These are phyloP conservation scores for Cephaloascus albidus DNA, from an alignment of 805 yeast genomes.

Conservation along the genomic window DNA sequence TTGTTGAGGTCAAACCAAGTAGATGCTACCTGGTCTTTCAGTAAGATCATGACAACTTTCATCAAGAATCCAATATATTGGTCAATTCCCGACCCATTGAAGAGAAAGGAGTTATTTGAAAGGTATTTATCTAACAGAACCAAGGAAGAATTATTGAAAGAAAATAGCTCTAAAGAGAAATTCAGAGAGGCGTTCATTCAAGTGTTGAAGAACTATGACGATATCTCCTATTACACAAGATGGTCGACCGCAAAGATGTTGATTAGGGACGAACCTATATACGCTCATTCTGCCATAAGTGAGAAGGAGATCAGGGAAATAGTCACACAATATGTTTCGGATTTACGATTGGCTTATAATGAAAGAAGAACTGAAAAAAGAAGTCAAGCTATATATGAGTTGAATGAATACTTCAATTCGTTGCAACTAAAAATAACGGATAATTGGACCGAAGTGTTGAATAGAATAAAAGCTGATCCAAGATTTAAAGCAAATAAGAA, in stretches of 20 bases:
- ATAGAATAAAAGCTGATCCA: constrained; percentile 28
- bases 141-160: constrained; percentile 42
- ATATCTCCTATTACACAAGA: constrained; percentile 46
- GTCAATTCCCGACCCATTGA: constrained; percentile 51
- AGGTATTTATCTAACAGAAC: constrained; percentile 36
- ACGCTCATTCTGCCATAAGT: constrained; percentile 47
- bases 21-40: constrained; percentile 72
- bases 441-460: constrained; percentile 28
- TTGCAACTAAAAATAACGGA: constrained; percentile 14
- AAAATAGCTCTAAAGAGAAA: constrained; percentile 41
- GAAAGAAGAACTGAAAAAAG: constrained; percentile 9
- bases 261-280: constrained; percentile 58
- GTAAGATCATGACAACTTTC: constrained; percentile 48
- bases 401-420: constrained; percentile 39
- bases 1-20: constrained; percentile 49
- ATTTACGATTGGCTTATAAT: constrained; percentile 22
- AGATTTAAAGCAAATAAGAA: constrained; percentile 54
- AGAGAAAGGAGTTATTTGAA: constrained; percentile 55
- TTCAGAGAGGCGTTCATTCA: constrained; percentile 45
- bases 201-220: constrained; percentile 31
- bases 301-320: constrained; percentile 47
- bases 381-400: constrained; percentile 41
- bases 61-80: constrained; percentile 58
- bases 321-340: constrained; percentile 39
- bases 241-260: constrained; percentile 53